Conservation (phyloP, 805 yeast genomes). For the Candida chauliodis region DNA sequence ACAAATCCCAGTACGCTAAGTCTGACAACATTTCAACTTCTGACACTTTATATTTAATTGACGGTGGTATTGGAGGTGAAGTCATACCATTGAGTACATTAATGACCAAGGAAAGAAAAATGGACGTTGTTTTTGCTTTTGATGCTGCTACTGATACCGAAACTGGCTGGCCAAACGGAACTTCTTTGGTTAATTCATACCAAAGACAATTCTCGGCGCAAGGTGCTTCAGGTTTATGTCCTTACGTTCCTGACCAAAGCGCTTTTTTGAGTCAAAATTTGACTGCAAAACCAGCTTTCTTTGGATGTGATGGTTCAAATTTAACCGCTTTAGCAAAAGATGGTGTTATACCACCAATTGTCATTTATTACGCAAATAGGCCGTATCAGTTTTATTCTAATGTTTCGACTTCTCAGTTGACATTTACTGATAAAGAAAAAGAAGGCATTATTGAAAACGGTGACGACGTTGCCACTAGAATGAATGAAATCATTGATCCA, state of each 20-base stretch:
- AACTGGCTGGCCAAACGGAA: constrained; percentile 38
- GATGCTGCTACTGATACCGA: constrained; percentile 32
- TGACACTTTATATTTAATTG: constrained; percentile 29
- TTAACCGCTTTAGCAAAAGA: constrained; percentile 48
- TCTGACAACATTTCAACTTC: constrained; percentile 19
- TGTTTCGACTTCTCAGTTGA: constrained; percentile 67
- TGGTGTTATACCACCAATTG: constrained; percentile 58
- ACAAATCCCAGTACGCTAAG: constrained; percentile 29
- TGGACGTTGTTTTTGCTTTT: constrained; percentile 34
- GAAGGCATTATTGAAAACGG: constrained; percentile 67
- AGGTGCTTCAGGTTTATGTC: constrained; percentile 64
- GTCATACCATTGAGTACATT: constrained; percentile 37
- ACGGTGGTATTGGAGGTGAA: constrained; percentile 40
- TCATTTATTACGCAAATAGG: constrained; percentile 72
- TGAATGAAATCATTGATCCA: constrained; percentile 61
- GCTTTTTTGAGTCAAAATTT: constrained; percentile 60
- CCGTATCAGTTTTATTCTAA: constrained; percentile 65
- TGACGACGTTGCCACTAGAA: constrained; percentile 61
- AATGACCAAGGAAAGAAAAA: constrained; percentile 22
- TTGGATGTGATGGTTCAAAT: constrained; percentile 73
- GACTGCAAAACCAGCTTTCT: constrained; percentile 70
- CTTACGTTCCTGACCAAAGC: constrained; percentile 70
- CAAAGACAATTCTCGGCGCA: constrained; percentile 35
- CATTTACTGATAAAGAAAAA: constrained; percentile 56
- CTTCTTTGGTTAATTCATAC: constrained; percentile 29